Conservation (phyloP, 805 yeast genomes). For the Yamadazyma takamatsuzukensis region DNA sequence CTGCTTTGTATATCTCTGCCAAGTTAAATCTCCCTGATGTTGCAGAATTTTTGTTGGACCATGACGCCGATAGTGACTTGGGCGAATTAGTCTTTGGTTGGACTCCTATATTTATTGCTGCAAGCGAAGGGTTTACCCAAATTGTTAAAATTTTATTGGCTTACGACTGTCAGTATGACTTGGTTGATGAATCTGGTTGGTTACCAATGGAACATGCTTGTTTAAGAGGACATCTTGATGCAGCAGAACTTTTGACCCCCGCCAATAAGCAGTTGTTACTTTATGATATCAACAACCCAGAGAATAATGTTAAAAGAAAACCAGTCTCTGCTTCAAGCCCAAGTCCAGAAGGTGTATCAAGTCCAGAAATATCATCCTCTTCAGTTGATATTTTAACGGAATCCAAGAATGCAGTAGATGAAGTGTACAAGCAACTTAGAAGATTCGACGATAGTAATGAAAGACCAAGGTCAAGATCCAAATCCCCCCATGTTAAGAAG, state of each 20-base stretch:
- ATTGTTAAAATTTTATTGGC: constrained; percentile 54
- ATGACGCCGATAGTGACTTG: constrained; percentile 70
- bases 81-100: constrained; percentile 81
- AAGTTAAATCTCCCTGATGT: constrained; percentile 55
- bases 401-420: constrained; percentile 26
- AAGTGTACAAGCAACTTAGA: constrained; percentile 39
- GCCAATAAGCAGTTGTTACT: constrained; percentile 28
- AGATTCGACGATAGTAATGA: constrained; percentile 8
- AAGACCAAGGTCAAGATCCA: constrained; percentile 12
- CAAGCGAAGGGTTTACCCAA: constrained; percentile 71
- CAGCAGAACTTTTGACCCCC: constrained; percentile 62
- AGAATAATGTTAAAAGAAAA: constrained; percentile 26
- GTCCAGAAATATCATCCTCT: constrained; percentile 20
- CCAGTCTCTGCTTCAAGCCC: constrained; percentile 10
- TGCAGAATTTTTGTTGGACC: constrained; percentile 51
- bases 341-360: constrained; percentile 9
- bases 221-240: constrained; percentile 75
- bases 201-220: constrained; percentile 97
- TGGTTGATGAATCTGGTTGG: constrained; percentile 87
- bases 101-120: constrained; percentile 91
- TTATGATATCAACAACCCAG: constrained; percentile 35
- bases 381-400: constrained; percentile 38
- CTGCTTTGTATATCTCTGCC: constrained; percentile 79
- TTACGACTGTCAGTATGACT: constrained; percentile 50
- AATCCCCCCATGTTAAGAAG: constrained; percentile 19